Percentiles rank a stretch among this genome's conserved stretches.
phyloP scores from a whole-genome alignment of 345 rosid genomes.

The Lepidium aucheri region DNA sequence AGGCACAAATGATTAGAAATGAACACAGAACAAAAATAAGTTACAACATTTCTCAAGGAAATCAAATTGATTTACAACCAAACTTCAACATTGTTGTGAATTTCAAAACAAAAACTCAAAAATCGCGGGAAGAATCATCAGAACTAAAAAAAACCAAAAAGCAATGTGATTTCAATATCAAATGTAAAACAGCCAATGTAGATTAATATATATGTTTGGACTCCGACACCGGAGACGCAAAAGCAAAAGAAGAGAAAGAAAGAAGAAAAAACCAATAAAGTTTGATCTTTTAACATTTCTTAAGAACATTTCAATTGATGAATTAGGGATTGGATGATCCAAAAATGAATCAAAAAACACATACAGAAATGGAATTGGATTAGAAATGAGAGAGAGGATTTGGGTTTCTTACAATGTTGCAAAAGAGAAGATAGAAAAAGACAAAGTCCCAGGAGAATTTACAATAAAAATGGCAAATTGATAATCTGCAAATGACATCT shows the following conservation, averaged over 20 bases:
- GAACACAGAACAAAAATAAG: background rate
- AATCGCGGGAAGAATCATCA: background rate
- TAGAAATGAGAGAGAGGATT: background rate
- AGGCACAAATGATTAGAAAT: background rate
- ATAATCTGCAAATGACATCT: conserved; percentile 1
- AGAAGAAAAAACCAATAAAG: background rate
- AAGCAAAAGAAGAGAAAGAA: background rate
- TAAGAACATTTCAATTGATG: background rate
- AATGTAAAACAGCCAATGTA: background rate
- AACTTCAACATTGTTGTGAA: background rate
- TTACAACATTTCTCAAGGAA: background rate
- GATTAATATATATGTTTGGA: background rate
- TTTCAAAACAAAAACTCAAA: background rate
- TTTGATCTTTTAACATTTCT: background rate
- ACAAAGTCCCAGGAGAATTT: background rate
- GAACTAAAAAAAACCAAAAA: background rate
- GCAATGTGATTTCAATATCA: background rate
- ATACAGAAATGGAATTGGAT: background rate
- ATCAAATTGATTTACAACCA: background rate
- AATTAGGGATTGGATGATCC: background rate
- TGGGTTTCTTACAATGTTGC: conserved; percentile 21
- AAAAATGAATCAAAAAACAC: background rate
- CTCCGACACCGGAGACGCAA: background rate
- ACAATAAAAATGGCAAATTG: background rate
- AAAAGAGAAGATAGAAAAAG: background rate